Base-by-base conservation (phyloP, 371 early-diverging fungal species). In the Lichtheimia ornata region DNA sequence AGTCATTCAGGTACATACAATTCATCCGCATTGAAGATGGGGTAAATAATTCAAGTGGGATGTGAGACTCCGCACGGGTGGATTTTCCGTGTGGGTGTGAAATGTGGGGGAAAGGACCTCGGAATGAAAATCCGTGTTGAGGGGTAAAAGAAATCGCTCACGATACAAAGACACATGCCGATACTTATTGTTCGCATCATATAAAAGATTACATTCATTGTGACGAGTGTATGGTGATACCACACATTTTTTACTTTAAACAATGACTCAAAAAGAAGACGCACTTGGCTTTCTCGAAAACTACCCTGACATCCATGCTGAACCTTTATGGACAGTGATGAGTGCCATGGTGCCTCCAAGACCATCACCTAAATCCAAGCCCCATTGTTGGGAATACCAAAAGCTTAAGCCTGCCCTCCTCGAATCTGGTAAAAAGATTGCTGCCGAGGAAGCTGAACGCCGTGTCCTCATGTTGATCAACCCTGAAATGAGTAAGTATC, bases 241-340 rank as follows among this genome's bases (percentile, higher is more conserved):
- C 2, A 22, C 30, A 17, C 13, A 18, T 28, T 40, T 28, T 40
- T 44, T 9, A 22, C 22, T 44, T 25, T 56, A 27, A 53, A 54
- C n/a, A 54, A 54, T 54, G 54, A 20, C 54, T 54, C 41, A 54
- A 22, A 20, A 54, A 47, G 58, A 57, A 47, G 58, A 57, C 58
- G 35, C 45, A 54, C 55, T 51, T 56, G 54, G 59, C 45, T 62
- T 67, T 42, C 54, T 67, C 15, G 49, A 63, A 5, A 67, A 63
- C 25, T 67, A 59, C 30, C 50, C 58, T 51, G 67, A 50, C 27
- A 58, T 63, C 35, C 47, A 67, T 42, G 56, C 58, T 20, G 67
- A 67, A 27, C 67, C 67, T 35, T 47, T 67, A 2, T 67, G 67
- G 67, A 67, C 63, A n/a, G 67, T 67, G 51, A 67, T 67, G 67